Conservation (phyloP, 1,284 basidiomycete genomes). For the Exobasidium cylindrosporum region DNA sequence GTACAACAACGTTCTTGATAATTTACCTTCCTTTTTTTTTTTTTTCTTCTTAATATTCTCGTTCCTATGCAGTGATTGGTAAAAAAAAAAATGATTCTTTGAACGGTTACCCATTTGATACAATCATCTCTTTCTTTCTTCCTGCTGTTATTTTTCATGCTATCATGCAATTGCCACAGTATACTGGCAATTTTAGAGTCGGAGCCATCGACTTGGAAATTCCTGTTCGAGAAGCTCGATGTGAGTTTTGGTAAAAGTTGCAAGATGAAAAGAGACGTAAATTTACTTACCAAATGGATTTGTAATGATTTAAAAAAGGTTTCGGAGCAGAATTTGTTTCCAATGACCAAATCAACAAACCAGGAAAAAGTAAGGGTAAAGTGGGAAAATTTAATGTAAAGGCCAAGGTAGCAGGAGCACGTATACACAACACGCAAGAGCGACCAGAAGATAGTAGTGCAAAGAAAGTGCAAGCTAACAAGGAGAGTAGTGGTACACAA, state of each 20-base stretch:
- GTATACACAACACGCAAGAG: background rate
- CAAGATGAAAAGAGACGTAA: background rate
- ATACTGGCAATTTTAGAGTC: constrained; percentile 36
- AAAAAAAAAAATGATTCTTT: too few species aligned
- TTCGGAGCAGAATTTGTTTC: constrained; percentile 20
- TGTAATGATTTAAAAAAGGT: too few species aligned
- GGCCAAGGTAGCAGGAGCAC: background rate
- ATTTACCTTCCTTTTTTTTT: too few species aligned
- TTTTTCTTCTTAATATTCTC: too few species aligned
- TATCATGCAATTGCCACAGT: constrained; percentile 31
- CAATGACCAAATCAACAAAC: constrained; percentile 23
- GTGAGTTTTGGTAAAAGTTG: background rate
- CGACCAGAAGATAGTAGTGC: background rate
- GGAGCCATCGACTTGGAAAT: constrained; percentile 46
- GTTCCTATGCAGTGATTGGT: too few species aligned
- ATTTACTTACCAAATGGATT: too few species aligned
- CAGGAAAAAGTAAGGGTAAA: constrained; percentile 18
- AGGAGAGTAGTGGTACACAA: too few species aligned
- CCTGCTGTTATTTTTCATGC: too few species aligned
- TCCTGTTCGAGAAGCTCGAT: constrained; percentile 32
- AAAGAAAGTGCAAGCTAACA: background rate
- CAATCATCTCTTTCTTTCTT: too few species aligned
- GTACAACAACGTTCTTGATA: too few species aligned
- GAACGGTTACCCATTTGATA: too few species aligned
- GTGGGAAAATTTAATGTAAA: constrained; percentile 16